These are phyloP conservation scores for Yamagishiella unicocca DNA, from an alignment of 139 green algal species.

Conservation along the genomic window DNA sequence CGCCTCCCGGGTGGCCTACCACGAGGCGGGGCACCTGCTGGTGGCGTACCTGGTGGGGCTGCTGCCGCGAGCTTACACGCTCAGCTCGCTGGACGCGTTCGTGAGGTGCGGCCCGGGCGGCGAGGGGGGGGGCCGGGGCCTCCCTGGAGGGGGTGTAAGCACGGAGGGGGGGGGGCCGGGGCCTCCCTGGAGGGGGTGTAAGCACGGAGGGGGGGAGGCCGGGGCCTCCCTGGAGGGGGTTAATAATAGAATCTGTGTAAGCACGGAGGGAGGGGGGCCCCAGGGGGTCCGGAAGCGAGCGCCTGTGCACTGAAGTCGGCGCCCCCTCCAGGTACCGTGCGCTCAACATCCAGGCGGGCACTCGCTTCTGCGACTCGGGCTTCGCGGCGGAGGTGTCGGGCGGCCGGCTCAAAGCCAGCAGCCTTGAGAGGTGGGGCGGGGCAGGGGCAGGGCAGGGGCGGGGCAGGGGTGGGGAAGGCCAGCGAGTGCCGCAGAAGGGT, in stretches of 20 bases:
- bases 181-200: too few species aligned
- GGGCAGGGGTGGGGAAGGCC: too few species aligned
- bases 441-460: neutral
- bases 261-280: too few species aligned
- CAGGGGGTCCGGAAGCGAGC: too few species aligned
- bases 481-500: too few species aligned
- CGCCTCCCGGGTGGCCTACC: slow-evolving; percentile 75
- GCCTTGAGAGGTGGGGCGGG: slow-evolving; percentile 68
- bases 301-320: too few species aligned
- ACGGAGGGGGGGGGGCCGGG: too few species aligned
- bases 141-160: too few species aligned
- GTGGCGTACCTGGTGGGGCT: slow-evolving; percentile 95
- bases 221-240: too few species aligned
- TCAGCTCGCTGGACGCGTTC: slow-evolving; percentile 89
- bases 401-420: slow-evolving; percentile 73
- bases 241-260: too few species aligned
- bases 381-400: slow-evolving; percentile 88
- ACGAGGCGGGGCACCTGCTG: slow-evolving; percentile 97
- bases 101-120: slow-evolving; percentile 63
- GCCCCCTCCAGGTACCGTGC: slow-evolving; percentile 71
- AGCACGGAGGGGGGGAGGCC: too few species aligned
- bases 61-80: slow-evolving; percentile 91
- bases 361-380: slow-evolving; percentile 91
- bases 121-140: too few species aligned
- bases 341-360: slow-evolving; percentile 97